These are phyloP conservation scores for Acanthamoeba triangularis DNA, from an alignment of 208 protist species.

Conservation along the genomic window DNA sequence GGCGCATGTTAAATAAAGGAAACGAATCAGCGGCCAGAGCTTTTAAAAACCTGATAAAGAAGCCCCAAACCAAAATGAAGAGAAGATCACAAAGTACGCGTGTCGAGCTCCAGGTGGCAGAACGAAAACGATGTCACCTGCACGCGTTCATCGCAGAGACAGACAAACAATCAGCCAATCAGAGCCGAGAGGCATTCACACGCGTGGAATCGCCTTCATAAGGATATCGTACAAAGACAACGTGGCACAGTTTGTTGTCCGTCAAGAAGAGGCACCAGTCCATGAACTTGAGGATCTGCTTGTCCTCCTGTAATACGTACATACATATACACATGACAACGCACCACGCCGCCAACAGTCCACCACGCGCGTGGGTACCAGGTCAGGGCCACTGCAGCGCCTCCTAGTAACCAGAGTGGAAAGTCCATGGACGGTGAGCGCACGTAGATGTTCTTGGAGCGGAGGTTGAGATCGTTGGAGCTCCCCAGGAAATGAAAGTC, in stretches of 20 bases:
- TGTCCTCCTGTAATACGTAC: conserved; percentile 72
- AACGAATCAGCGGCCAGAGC: too few relatives aligned
- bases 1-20: too few relatives aligned
- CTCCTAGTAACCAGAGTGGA: not conserved
- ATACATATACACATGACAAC: not conserved
- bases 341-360: not conserved
- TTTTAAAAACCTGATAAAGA: not conserved
- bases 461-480: conserved; percentile 62
- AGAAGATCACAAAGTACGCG: not conserved
- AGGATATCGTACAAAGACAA: conserved; percentile 48
- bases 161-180: too few relatives aligned
- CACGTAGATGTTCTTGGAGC: conserved; percentile 53
- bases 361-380: not conserved
- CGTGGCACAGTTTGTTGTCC: conserved; percentile 68
- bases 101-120: conserved; percentile 57
- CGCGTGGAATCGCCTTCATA: too few relatives aligned
- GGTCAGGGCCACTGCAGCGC: not conserved
- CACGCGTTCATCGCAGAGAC: not conserved
- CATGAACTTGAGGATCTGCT: conserved; percentile 71
- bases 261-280: conserved; percentile 66
- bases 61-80: not conserved
- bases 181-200: too few relatives aligned
- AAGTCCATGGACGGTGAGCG: not conserved
- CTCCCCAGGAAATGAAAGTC: conserved; percentile 63
- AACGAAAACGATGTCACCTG: conserved; percentile 67